Evolutionary conservation across 192 early-diverging fungal genomes (phyloP), one percentile per base, ranked within the genome.

Genomic region (Fimicolochytrium jonesii): DNA sequence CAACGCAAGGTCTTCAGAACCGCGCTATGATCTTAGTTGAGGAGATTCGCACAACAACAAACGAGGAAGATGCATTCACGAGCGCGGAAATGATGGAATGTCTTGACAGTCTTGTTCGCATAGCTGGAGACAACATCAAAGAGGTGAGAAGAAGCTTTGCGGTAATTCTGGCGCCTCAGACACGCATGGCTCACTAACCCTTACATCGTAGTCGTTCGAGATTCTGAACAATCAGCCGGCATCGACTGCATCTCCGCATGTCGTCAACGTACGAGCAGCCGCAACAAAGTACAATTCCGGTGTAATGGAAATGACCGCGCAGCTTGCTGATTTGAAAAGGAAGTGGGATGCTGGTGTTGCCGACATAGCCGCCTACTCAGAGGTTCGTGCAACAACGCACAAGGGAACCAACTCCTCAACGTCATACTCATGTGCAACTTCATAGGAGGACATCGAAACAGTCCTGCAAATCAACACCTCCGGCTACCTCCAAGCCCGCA

Each of bases 261-360:
- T 37, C n/a, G 34, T 9, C 4, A 36, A 15, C 18, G 30, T 55
- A 34, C 2, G 41, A 30, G 18, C 25, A 9, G 42, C 44, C 1
- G 56, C 41, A 26, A 45, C 44, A 3, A 22, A 28, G n/a, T 61
- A 47, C 43, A 61, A 61, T 23, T 26, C 46, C 13, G 29, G 35
- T 11, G 22, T 49, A 3, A 50, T 50, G 59, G 59, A 61, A 1
- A 23, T 11, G 5, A 23, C 47, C 3, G 59, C 59, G 33, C 32
- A 49, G 17, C 35, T 33, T 30, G 35, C 46, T 7, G 59, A 61
- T 23, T 32, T 50, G 17, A 61, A 36, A 33, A 26, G 59, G 29
- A 61, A 61, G 25, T 61, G 59, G 59, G 59, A 61, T 9, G 23
- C 33, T 20, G 59, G 59, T 0, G 30, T 61, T 3, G 59, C 46